Conservation (phyloP, 1,139 yeast species). For the Nadsonia starkeyi-henricii region DNA sequence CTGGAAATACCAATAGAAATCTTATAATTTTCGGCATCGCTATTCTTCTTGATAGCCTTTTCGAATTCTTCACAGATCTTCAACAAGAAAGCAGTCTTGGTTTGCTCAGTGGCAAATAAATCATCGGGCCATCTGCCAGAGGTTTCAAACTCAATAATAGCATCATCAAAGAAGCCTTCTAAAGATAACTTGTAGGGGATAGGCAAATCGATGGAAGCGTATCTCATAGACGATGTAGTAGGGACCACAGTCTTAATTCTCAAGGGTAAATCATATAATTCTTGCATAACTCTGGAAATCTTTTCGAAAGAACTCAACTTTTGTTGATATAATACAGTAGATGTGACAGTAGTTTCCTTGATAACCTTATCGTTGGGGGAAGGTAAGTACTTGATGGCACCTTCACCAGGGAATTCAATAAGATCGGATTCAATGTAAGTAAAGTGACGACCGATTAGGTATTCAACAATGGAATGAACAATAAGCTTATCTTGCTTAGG, state of each 20-base stretch:
- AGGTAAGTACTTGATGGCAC: constrained; percentile 27
- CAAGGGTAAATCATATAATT: constrained; percentile 50
- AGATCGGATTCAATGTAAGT: constrained; percentile 22
- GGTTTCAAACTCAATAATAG: constrained; percentile 74
- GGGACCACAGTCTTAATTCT: constrained; percentile 59
- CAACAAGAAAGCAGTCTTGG: constrained; percentile 78
- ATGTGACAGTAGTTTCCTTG: constrained; percentile 35
- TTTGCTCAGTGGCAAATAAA: constrained; percentile 65
- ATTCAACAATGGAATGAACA: constrained; percentile 50
- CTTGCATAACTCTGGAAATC: constrained; percentile 39
- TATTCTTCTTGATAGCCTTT: constrained; percentile 34
- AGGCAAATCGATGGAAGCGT: constrained; percentile 63
- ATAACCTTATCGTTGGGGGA: constrained; percentile 5
- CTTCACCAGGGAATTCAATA: constrained; percentile 9
- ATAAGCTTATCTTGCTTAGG: constrained; percentile 44
- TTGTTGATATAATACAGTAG: constrained; percentile 39
- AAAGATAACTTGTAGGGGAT: constrained; percentile 63
- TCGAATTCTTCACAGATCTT: constrained; percentile 48
- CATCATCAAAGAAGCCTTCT: constrained; percentile 42
- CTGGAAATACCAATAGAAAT: constrained; percentile 43
- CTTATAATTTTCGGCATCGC: constrained; percentile 26
- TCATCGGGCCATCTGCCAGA: constrained; percentile 97
- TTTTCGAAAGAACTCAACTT: constrained; percentile 55
- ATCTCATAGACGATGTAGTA: constrained; percentile 52
- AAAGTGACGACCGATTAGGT: constrained; percentile 50